Conservation (phyloP, 2,329 filamentous ascomycete species). For the Zarea fungicola region DNA sequence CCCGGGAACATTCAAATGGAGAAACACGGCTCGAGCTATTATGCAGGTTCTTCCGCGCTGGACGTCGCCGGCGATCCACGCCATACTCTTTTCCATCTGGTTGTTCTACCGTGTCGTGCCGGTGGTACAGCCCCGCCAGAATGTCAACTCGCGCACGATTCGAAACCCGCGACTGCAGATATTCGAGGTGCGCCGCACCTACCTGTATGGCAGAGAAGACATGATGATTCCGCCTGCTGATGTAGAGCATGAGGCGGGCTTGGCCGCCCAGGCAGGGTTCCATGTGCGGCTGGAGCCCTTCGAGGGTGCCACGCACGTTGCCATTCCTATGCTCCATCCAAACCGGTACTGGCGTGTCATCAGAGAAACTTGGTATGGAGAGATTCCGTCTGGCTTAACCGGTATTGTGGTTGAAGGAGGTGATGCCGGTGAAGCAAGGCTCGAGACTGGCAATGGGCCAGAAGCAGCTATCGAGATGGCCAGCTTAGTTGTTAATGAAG, state of each 20-base stretch:
- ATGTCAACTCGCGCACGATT: constrained; percentile 31
- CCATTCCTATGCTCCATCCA: constrained; percentile 41
- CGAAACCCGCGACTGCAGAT: constrained; percentile 29
- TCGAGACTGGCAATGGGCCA: neutral
- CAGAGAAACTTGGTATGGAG: constrained; percentile 39
- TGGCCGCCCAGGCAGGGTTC: constrained; percentile 36
- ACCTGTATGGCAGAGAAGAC: constrained; percentile 48
- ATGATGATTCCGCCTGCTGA: constrained; percentile 40
- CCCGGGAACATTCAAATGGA: constrained; percentile 40
- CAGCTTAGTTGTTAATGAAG: neutral
- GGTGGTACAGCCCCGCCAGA: constrained; percentile 26
- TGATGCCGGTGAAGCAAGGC: neutral
- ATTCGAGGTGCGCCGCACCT: constrained; percentile 41
- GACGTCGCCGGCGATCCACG: constrained; percentile 29
- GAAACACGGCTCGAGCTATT: constrained; percentile 34
- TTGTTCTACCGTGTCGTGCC: constrained; percentile 24
- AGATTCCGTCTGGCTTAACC: neutral
- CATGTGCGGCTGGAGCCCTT: constrained; percentile 42
- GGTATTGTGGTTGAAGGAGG: neutral
- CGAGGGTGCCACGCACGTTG: constrained; percentile 43
- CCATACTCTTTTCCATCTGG: constrained; percentile 29
- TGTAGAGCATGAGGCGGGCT: constrained; percentile 42
- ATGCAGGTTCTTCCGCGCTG: constrained; percentile 30
- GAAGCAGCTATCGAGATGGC: neutral
- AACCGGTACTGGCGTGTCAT: constrained; percentile 47